Base-by-base conservation (phyloP, 1,139 yeast species). In the Yamadazyma aaseri region DNA sequence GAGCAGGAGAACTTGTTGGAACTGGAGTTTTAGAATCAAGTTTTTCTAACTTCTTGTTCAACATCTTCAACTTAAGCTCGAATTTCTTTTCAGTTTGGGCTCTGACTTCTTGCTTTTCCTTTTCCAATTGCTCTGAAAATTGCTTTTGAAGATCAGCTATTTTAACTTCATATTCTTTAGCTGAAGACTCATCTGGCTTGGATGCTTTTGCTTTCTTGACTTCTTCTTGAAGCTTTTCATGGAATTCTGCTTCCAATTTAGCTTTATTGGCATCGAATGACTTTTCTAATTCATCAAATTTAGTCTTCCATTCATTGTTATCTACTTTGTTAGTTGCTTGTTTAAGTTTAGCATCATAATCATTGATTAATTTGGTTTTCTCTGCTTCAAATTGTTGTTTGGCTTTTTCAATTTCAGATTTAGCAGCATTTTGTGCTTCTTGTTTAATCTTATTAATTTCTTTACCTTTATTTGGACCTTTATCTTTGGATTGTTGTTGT, bases 31-130 rank as follows among this genome's bases (percentile, higher is more conserved):
- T 39, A 25, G 46, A 47, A 27, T 51, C 44, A 18, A 60, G 49
- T 28, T 58, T 60, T 28, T 68, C 73, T 24, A 65, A 53, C 47
- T 65, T 69, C 44, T 71, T 61, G 45, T 60, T 69, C 51, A 70
- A 60, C 64, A 64, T 66, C 38, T 61, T 63, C 45, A 69, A 53
- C 44, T 65, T 66, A 40, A 68, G 53, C 36, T 68, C 73, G 39
- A 56, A 63, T 39, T 63, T 58, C 53, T 69, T 70, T 35, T 65
- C 70, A 18, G 63, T 60, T 33, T 60, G 60, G 35, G 54, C 48
- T 36, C 55, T 58, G 6, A 58, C 55, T 20, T 53, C 55, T 11
- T 45, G 51, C 44, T 58, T 57, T 32, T 64, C 72, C 8, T 51
- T 53, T 16, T 58, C 62, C 34, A 70, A 47, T 35, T 56, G 58